These are phyloP conservation scores for Adansonia grandidieri DNA, from an alignment of 441 rosid species.

Conservation along the genomic window DNA sequence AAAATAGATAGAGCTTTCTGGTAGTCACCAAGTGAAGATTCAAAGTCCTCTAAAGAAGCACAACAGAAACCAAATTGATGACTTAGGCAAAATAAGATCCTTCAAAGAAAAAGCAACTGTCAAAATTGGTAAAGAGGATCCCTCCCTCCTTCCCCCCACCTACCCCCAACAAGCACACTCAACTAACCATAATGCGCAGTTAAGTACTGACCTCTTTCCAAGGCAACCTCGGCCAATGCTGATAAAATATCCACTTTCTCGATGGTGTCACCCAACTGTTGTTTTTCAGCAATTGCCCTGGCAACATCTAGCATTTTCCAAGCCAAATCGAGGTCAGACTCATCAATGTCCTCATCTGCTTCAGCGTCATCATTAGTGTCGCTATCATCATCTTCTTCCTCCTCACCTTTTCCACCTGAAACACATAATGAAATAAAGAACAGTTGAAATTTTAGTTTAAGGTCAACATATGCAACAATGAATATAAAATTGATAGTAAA, in stretches of 20 bases:
- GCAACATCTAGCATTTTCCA: conserved; percentile 96
- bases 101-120: too few relatives aligned
- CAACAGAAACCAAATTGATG: conserved; percentile 12
- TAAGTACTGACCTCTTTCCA: conserved; percentile 77
- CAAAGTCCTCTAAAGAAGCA: conserved; percentile 81
- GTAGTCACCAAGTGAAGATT: conserved; percentile 85
- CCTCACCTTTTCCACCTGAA: conserved; percentile 46
- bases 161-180: conserved; percentile 3
- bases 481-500: background rate
- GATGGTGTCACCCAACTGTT: conserved; percentile 57
- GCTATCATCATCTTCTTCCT: too few relatives aligned
- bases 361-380: conserved; percentile 72
- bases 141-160: background rate
- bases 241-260: conserved; percentile 85
- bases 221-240: conserved; percentile 76
- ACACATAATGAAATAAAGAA: background rate
- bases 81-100: conserved; percentile 10
- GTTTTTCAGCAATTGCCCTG: conserved; percentile 81
- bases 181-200: background rate
- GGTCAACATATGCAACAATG: background rate
- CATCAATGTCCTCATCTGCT: conserved; percentile 72
- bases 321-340: conserved; percentile 86
- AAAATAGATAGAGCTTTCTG: conserved; percentile 70
- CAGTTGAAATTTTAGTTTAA: background rate
- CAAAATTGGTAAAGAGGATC: too few relatives aligned